Evolutionary conservation across 2,329 filamentous ascomycete genomes (phyloP), one percentile per base, ranked within the genome.

Genomic region (Talaromyces atroroseus): DNA sequence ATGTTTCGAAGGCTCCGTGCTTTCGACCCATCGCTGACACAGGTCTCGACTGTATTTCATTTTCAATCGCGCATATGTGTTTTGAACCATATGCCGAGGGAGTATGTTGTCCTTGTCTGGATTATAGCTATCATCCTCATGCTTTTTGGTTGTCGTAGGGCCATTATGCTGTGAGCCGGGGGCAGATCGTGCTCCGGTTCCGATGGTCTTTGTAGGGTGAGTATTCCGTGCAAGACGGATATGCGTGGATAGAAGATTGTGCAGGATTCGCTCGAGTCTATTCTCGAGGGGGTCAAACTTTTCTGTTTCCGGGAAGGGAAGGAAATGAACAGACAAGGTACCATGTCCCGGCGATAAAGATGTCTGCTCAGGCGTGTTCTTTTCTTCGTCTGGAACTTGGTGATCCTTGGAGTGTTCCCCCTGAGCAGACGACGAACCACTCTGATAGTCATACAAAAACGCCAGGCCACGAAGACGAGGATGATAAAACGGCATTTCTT

Each of bases 1-100:
- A 67, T 97, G 92, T 70, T 97, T 99, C 16, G 78, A 78, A 0
- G 92, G 89, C 67, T 95, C 91, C 0, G 92, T 97, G 52, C 82
- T 81, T 74, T 97, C 94, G 14, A 85, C 85, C 94, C 92, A 99
- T 1, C 73, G 76, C n/a, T 82, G 72, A 14, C 91, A 86, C 12
- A 99, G 75, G 1, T 73, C 66, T 20, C 82, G 81, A 0, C 90
- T 90, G 68, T 97, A 91, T 63, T 82, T 87, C 53, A 82, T 77
- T 73, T 97, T 97, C 6, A 99, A 80, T 18, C 79, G 77, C 0
- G 86, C 80, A 68, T 96, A 97, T 0, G 87, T 92, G 65, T 92
- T 84, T 68, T 97, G 92, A 53, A 95, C 85, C 0, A 78, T 75
- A 52, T 86, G 82, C 64, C 92, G 90, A 0, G 90, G 83, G 10